Evolutionary conservation across 306 rosid species (phyloP).

Genomic region (Lithocarpus polystachyus): DNA sequence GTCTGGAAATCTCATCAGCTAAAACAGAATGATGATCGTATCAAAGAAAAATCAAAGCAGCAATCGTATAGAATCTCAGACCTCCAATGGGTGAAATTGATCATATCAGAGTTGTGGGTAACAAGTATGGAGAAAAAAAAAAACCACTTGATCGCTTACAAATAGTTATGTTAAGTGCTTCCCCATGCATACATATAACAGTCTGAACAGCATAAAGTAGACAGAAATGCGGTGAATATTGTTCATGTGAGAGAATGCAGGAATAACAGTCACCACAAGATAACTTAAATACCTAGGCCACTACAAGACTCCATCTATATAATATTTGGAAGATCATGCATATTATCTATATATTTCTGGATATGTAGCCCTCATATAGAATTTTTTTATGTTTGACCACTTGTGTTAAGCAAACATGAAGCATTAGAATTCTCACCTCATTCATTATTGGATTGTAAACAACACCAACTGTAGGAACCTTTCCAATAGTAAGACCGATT

Average conservation of each 20-base stretch:
- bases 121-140: background rate
- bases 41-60: background rate
- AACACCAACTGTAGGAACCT: slow-evolving; percentile 81
- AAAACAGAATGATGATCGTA: background rate
- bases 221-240: background rate
- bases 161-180: background rate
- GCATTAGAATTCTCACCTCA: slow-evolving; percentile 60
- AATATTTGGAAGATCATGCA: background rate
- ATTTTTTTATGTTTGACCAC: background rate
- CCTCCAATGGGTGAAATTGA: slow-evolving; percentile 4
- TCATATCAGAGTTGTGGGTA: background rate
- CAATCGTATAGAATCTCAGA: slow-evolving; percentile 4
- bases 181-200: slow-evolving; percentile 2
- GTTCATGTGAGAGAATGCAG: background rate
- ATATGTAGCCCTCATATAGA: background rate
- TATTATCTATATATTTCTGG: background rate
- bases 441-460: slow-evolving; percentile 90
- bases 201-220: background rate
- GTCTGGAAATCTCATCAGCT: background rate
- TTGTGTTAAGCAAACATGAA: background rate
- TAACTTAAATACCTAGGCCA: background rate
- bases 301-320: background rate
- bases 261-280: background rate
- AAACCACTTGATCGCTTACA: background rate
- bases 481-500: slow-evolving; percentile 88